A percentile compares a stretch with the other conserved stretches of the same genome.
Evolutionary conservation across 805 yeast species (phyloP).

Genomic region (Spathaspora boniae): DNA sequence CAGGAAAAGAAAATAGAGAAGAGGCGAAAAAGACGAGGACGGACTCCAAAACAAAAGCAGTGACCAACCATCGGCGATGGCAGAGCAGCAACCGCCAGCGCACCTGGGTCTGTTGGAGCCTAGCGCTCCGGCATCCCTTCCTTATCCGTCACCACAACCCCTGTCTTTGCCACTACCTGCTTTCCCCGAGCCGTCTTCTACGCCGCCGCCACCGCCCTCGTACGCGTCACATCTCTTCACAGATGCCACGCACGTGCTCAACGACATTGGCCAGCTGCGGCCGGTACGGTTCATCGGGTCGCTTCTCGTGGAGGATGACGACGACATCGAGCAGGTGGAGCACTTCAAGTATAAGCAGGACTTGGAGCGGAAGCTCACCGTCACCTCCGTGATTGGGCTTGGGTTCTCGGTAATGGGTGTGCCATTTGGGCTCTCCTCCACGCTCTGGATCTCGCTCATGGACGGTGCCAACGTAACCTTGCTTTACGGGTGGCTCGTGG

Average conservation of each 20-base stretch:
- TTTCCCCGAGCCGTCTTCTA: neutral
- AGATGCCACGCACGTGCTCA: slow-evolving; percentile 5
- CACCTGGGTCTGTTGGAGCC: too few species aligned
- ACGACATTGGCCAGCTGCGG: slow-evolving; percentile 10
- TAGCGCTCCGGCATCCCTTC: neutral
- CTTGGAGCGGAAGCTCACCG: slow-evolving; percentile 62
- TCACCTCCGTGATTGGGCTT: slow-evolving; percentile 68
- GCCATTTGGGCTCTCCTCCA: slow-evolving; percentile 72
- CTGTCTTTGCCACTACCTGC: too few species aligned
- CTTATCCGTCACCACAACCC: neutral
- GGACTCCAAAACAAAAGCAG: too few species aligned
- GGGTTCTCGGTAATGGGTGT: slow-evolving; percentile 83
- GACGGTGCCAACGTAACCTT: slow-evolving; percentile 80
- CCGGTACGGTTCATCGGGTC: slow-evolving; percentile 14
- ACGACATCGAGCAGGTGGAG: slow-evolving; percentile 56
- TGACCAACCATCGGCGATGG: too few species aligned
- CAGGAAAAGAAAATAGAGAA: too few species aligned
- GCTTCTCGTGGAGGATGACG: slow-evolving; percentile 33
- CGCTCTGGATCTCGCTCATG: slow-evolving; percentile 64
- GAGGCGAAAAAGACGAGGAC: too few species aligned
- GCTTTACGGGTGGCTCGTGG: slow-evolving; percentile 69
- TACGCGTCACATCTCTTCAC: slow-evolving; percentile 7
- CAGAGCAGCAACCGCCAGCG: too few species aligned
- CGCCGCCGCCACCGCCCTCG: slow-evolving; percentile 8
- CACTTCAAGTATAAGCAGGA: slow-evolving; percentile 74